These are phyloP conservation scores for Fulvia fulva DNA, from an alignment of 2,329 filamentous ascomycete genomes.

Conservation along the genomic window DNA sequence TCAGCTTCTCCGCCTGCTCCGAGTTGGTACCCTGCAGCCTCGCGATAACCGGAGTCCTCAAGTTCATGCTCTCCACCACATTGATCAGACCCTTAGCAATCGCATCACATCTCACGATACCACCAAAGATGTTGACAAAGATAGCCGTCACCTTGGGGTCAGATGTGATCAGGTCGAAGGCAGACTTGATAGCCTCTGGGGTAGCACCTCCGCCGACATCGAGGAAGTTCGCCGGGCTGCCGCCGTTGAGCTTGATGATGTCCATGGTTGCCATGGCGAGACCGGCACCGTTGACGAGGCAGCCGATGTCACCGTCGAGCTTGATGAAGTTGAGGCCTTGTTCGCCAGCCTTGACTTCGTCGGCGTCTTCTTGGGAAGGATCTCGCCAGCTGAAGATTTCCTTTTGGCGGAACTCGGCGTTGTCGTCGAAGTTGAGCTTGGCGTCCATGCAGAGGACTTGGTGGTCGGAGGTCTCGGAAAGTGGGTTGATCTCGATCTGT, in stretches of 20 bases:
- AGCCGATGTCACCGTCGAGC: conserved; percentile 98
- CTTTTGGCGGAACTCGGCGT: conserved; percentile 97
- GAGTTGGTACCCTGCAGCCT: conserved; percentile 98
- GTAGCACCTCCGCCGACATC: conserved; percentile 98
- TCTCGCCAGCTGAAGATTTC: conserved; percentile 94
- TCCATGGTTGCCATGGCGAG: conserved; percentile 99
- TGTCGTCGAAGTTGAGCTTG: conserved; percentile 98
- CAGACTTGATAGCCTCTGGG: conserved; percentile 91
- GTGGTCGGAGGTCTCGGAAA: conserved; percentile 97
- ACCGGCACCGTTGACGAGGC: conserved; percentile 97
- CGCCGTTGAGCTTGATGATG: conserved; percentile 99
- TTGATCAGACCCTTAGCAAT: conserved; percentile 95
- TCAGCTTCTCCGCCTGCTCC: conserved; percentile 83
- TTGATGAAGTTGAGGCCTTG: conserved; percentile 99
- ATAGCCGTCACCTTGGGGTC: conserved; percentile 97
- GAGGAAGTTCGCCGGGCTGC: conserved; percentile 94
- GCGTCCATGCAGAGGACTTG: conserved; percentile 98
- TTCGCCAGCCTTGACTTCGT: conserved; percentile 95
- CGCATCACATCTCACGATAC: conserved; percentile 95
- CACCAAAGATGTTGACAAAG: conserved; percentile 99
- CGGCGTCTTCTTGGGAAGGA: conserved; percentile 89
- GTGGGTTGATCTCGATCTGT: conserved; percentile 99
- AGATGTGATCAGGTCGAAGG: conserved; percentile 97
- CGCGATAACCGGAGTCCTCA: conserved; percentile 94
- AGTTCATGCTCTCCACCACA: conserved; percentile 89